phyloP scores from a whole-genome alignment of 345 rosid species.

The Sisymbrium irio region DNA sequence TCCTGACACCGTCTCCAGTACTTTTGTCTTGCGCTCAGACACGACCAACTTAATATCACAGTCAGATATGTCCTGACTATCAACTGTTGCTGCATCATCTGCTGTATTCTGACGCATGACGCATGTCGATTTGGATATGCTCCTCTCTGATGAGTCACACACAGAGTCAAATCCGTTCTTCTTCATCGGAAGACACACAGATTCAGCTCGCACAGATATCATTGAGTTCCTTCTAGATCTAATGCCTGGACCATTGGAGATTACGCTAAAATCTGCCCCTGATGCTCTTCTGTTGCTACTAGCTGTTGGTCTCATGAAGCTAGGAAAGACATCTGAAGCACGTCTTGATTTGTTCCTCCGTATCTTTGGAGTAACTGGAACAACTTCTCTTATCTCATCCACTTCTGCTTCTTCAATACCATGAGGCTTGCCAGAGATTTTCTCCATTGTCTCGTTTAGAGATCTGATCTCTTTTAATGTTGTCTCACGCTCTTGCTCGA shows the following conservation, averaged over 20 bases:
- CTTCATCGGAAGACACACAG: conserved; percentile 51
- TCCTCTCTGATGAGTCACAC: conserved; percentile 42
- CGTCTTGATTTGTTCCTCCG: conserved; percentile 31
- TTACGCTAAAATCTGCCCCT: conserved; percentile 35
- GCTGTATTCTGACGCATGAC: conserved; percentile 35
- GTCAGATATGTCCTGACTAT: conserved; percentile 58
- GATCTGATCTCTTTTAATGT: conserved; percentile 38
- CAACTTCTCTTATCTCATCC: conserved; percentile 31
- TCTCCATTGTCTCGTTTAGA: conserved; percentile 46
- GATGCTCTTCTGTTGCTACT: conserved; percentile 59
- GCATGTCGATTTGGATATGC: conserved; percentile 56
- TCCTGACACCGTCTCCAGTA: background rate
- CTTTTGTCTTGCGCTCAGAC: conserved; percentile 33
- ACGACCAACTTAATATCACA: conserved; percentile 45
- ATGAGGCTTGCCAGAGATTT: conserved; percentile 37
- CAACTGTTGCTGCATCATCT: conserved; percentile 53
- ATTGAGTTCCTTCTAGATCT: conserved; percentile 41
- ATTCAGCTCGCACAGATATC: conserved; percentile 49
- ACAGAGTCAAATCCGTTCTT: conserved; percentile 33
- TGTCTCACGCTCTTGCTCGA: conserved; percentile 52
- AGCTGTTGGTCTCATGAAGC: conserved; percentile 77
- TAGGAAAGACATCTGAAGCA: conserved; percentile 45
- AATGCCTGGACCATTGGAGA: conserved; percentile 19
- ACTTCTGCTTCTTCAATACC: conserved; percentile 37
- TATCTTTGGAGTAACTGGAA: conserved; percentile 24